Conservation (phyloP, 1,284 basidiomycete genomes). For the Trichosporon sp. region DNA sequence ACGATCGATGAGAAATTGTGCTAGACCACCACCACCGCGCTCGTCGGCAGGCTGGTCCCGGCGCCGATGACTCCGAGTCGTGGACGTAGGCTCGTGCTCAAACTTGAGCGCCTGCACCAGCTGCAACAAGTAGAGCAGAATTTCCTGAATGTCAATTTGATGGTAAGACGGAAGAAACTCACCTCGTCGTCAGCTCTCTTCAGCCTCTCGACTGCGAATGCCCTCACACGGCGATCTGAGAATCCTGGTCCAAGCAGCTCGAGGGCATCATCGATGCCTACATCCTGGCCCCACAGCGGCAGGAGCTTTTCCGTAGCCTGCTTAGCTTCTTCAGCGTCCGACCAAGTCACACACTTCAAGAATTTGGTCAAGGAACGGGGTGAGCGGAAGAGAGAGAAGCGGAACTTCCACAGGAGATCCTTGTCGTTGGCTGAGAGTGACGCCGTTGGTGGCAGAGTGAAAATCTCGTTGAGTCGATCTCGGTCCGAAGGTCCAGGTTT, state of each 20-base stretch:
- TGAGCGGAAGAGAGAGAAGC: slow-evolving; percentile 81
- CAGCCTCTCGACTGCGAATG: slow-evolving; percentile 88
- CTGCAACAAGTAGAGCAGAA: slow-evolving; percentile 87
- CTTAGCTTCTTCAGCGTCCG: slow-evolving; percentile 90
- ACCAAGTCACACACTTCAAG: slow-evolving; percentile 95
- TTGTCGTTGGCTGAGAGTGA: slow-evolving; percentile 85
- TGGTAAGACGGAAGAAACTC: slow-evolving; percentile 26
- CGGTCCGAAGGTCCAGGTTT: slow-evolving; percentile 94
- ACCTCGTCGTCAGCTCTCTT: slow-evolving; percentile 91
- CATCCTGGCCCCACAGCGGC: slow-evolving; percentile 87
- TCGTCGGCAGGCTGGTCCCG: slow-evolving; percentile 20
- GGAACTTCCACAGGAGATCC: slow-evolving; percentile 96
- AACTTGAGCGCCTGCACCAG: slow-evolving; percentile 97
- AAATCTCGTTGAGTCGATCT: slow-evolving; percentile 84
- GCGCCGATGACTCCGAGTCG: slow-evolving; percentile 54
- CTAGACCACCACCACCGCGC: slow-evolving; percentile 75
- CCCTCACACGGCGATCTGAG: slow-evolving; percentile 81
- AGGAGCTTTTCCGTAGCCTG: slow-evolving; percentile 94
- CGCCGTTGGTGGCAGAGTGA: slow-evolving; percentile 83
- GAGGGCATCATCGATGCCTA: slow-evolving; percentile 92
- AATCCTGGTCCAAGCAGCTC: slow-evolving; percentile 89
- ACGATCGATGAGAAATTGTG: slow-evolving; percentile 82
- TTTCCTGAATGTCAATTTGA: slow-evolving; percentile 59
- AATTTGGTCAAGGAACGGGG: slow-evolving; percentile 88
- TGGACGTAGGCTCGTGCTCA: slow-evolving; percentile 50